Evolutionary conservation across 805 yeast genomes (phyloP), one percentile per base, ranked within the genome.

Genomic region (Yarrowia hollandica): DNA sequence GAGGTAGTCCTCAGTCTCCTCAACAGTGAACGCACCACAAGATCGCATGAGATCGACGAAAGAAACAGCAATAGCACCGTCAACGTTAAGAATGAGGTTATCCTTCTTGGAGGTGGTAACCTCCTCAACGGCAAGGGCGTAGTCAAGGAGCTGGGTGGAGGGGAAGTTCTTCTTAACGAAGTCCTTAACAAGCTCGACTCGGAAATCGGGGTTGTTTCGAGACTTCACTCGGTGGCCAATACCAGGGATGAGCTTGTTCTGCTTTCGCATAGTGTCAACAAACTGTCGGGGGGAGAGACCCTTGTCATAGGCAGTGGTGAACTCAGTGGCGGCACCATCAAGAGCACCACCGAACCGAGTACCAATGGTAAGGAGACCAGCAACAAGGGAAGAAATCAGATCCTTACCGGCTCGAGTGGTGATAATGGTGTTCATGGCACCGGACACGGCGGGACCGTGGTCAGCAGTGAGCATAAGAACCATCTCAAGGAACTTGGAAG

Each of bases 51-150:
- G 66, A 60, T 75, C 79, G 48, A 75, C 74, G 61, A 75, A 76
- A 42, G 77, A 73, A 21, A 74, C 77, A 34, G 79, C 79, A 62
- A 75, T 72, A 54, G 77, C 76, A 60, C 79, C 79, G 56, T 75
- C 79, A 37, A 75, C 79, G 67, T 75, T 75, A 52, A 75, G 68
- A 60, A 75, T 75, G 57, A 75, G 67, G 69, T 75, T 76, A 61
- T 75, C 79, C 72, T 75, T 75, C 75, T 75, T 75, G 56, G 79
- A 75, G n/a, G 79, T 76, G 62, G 79, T 75, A 57, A 75, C 79
- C 60, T 76, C 75, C 68, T 75, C 79, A 31, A 76, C 79, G 22
- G 79, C 79, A 6, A 75, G 70, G 5, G 79, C 79, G 63, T 76
- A 75, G 66, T 75, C 78, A 44, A 75, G 69, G 66, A 75, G 60